Conservation (phyloP, 352 stramenopile genomes). For the Phytopythium boreale region DNA sequence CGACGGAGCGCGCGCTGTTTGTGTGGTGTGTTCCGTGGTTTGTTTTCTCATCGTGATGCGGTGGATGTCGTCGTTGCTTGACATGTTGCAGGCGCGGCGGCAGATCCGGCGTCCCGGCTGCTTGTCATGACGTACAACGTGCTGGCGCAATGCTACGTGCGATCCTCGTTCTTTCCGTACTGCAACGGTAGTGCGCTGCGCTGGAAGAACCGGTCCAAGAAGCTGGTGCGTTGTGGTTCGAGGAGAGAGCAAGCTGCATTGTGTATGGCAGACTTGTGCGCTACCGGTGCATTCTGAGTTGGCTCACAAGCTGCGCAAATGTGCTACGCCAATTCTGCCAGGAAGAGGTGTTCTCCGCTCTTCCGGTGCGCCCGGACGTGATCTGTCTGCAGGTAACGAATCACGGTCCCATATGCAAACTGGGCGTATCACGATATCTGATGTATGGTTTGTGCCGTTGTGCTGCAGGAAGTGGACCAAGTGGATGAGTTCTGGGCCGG, state of each 20-base stretch:
- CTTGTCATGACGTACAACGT: conserved; percentile 89
- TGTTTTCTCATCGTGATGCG: not conserved
- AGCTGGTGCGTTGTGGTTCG: conserved; percentile 32
- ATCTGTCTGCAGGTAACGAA: conserved; percentile 68
- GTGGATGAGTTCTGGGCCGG: conserved; percentile 69
- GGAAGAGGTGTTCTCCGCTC: conserved; percentile 49
- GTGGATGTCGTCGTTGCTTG: not conserved
- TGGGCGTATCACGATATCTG: too few species aligned
- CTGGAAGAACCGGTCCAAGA: conserved; percentile 73
- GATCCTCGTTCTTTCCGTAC: conserved; percentile 80
- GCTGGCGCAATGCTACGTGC: conserved; percentile 77
- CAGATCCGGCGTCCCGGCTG: conserved; percentile 29
- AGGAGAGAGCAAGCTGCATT: not conserved
- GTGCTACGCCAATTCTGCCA: conserved; percentile 8
- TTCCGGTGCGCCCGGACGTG: conserved; percentile 65
- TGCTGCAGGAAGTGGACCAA: conserved; percentile 67
- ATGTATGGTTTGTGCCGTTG: not conserved
- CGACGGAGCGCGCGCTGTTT: too few species aligned
- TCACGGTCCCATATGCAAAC: not conserved
- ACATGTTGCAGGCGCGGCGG: conserved; percentile 10
- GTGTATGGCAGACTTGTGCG: not conserved
- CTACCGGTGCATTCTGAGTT: not conserved
- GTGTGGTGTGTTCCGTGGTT: not conserved
- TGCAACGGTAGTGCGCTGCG: conserved; percentile 51
- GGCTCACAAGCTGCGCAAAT: not conserved